Evolutionary conservation across 2,329 filamentous ascomycete species (phyloP).

Genomic region (Fusarium transvaalense): DNA sequence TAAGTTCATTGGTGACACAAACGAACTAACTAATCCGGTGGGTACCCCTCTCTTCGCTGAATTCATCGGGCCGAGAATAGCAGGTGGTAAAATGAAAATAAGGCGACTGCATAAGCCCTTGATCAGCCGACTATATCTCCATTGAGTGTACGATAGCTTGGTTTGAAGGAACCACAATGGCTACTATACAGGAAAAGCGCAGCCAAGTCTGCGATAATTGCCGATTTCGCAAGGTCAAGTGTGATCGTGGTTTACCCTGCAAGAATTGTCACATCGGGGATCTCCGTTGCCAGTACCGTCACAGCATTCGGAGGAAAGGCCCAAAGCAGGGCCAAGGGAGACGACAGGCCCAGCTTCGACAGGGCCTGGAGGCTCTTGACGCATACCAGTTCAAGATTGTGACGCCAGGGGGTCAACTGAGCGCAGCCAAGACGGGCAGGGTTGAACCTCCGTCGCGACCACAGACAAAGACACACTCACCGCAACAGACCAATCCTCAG

Average conservation of each 20-base stretch:
- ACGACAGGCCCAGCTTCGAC: constrained; percentile 47
- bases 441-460: background rate
- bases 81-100: constrained; percentile 2
- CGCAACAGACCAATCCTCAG: background rate
- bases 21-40: background rate
- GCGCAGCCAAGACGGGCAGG: background rate
- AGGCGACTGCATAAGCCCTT: background rate
- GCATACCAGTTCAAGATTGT: constrained; percentile 40
- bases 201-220: constrained; percentile 50
- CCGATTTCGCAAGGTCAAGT: constrained; percentile 53
- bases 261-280: constrained; percentile 46
- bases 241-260: constrained; percentile 50
- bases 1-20: background rate
- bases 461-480: background rate
- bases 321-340: constrained; percentile 49
- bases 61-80: constrained; percentile 27
- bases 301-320: constrained; percentile 49
- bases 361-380: constrained; percentile 31
- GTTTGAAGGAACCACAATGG: constrained; percentile 8
- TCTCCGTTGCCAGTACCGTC: constrained; percentile 50
- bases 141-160: constrained; percentile 12
- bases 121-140: constrained; percentile 34
- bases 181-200: constrained; percentile 17
- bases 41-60: constrained; percentile 21
- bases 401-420: constrained; percentile 26